Base-by-base conservation (phyloP, 202 grass and related monocot species). In the Hordeum pubiflorum region DNA sequence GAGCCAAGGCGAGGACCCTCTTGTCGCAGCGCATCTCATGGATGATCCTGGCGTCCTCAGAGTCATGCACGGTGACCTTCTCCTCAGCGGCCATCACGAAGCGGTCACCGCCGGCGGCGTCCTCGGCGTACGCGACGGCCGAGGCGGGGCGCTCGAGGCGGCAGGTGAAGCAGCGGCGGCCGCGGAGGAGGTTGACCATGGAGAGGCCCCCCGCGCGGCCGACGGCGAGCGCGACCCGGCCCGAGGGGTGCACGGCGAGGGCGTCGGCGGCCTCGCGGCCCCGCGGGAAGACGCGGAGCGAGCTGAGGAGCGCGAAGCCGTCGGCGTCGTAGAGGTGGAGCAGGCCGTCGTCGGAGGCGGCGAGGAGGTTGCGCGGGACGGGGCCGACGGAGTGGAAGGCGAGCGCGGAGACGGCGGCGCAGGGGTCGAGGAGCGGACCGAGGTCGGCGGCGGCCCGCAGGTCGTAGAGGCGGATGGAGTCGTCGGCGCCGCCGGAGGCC, bases 381-480 rank as follows among this genome's bases (percentile, higher is more conserved):
- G 84, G 87, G 13, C 89, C 89, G 13, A 64, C 48, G 48, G 82
- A 89, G 86, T 89, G 87, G 92, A 97, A 93, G 72, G 90, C 87
- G 81, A 97, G 81, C 41, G 92, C 86, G 62, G 90, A 94, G 79
- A 97, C 88, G 48, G 88, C 88, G 67, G 85, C 88, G 20, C 54
- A 50, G 52, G 93, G 90, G 29, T 94, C 86, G 72, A 97, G 86
- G 50, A 97, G 91, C 76, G 86, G 77, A 9, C 92, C 92, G 52
- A 94, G 67, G 87, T 94, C 92, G 58, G 86, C 82, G 29, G 90
- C 80, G 55, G 92, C 14, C 2, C 82, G 74, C 50, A 97, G 88
- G 82, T 97, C 90, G 79, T 97, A 97, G 64, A 97, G 86, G 62
- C 89, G 88, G 72, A 94, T 70, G 66, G 90, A 87, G 62, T 94